A percentile compares a stretch with the other conserved stretches of the same genome.
Evolutionary conservation across 371 early-diverging fungal genomes (phyloP).

Genomic region (Lichtheimia hyalospora): DNA sequence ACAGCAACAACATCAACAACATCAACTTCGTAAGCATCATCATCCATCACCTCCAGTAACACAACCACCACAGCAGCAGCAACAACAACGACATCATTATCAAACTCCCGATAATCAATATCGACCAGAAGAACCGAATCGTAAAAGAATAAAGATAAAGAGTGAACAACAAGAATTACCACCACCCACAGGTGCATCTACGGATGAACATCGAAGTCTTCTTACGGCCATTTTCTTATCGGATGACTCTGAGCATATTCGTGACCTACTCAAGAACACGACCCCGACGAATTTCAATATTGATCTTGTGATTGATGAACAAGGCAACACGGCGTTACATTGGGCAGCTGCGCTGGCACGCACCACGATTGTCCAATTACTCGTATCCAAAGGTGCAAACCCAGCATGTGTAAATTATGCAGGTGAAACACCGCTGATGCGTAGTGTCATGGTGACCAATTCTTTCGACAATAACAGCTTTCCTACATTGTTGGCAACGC

Average conservation of each 20-base stretch:
- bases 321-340: conserved; percentile 83
- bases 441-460: conserved; percentile 83
- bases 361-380: conserved; percentile 60
- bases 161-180: neutral
- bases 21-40: neutral
- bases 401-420: conserved; percentile 58
- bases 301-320: conserved; percentile 76
- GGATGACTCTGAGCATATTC: conserved; percentile 58
- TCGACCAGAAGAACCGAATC: conserved; percentile 1
- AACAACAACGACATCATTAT: neutral
- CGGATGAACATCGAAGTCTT: conserved; percentile 62
- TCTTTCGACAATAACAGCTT: conserved; percentile 83
- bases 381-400: conserved; percentile 72
- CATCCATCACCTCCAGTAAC: neutral
- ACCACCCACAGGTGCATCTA: neutral
- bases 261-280: conserved; percentile 44
- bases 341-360: conserved; percentile 85
- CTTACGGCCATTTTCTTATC: conserved; percentile 77
- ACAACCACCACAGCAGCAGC: neutral
- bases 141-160: neutral
- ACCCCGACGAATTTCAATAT: conserved; percentile 52
- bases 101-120: neutral
- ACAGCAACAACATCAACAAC: neutral
- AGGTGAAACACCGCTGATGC: conserved; percentile 87
- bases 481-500: conserved; percentile 61